Evolutionary conservation across 306 rosid genomes (phyloP), one percentile per base, ranked within the genome.

Genomic region (Quercus agrifolia): DNA sequence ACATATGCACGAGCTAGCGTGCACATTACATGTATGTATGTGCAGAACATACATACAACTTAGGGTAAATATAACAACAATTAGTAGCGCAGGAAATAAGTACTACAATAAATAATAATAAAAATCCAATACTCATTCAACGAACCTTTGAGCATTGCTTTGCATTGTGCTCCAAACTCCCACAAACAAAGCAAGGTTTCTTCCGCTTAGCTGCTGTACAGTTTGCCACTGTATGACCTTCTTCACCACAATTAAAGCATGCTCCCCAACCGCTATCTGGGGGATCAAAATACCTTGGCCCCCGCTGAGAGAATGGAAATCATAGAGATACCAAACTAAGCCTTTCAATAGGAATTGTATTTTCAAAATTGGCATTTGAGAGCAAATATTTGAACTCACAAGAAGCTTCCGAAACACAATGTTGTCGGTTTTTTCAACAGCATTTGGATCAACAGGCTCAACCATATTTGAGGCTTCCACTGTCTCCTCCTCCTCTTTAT

Each of bases 211-310:
- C 93, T 27, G 79, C 80, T 0, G 90, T 86, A 86, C 99, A 96
- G 64, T 93, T 91, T 14, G 85, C 92, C 0, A 96, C 94, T 38
- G 84, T 81, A 74, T 96, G 99, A 71, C 99, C 99, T 78, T 88
- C 97, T 90, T 91, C 98, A 0, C 98, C 99, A 71, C 98, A 93
- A 51, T 90, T 93, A 85, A 70, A 96, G 91, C 97, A 96, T 5
- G 89, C 21, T 55, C 94, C 99, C 98, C 99, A 96, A 81, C 88
- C 81, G 81, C 83, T 86, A 79, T 89, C 87, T 2, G 97, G 98
- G 61, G 97, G 96, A 85, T 96, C 99, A 82, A 96, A 96, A 80
- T 96, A 96, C 86, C 99, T 93, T 12, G 98, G 98, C 78, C 97
- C 97, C 59, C 98, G 92, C 97, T 95, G 94, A 76, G 76, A 87